Evolutionary conservation across 306 rosid species (phyloP).

Genomic region (Herpetospermum pedunculosum): DNA sequence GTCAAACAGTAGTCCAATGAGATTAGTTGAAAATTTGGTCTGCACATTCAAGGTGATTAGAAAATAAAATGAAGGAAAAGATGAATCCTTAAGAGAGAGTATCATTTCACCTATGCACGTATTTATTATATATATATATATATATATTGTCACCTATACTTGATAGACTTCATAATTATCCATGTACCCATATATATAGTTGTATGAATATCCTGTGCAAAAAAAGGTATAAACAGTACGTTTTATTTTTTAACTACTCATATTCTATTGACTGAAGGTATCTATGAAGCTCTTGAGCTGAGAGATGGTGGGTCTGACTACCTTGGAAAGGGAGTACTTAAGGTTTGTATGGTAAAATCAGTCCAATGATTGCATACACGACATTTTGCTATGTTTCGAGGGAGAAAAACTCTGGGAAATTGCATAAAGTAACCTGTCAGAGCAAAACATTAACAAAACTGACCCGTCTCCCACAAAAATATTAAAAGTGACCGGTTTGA

Average conservation of each 20-base stretch:
- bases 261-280: slow-evolving; percentile 24
- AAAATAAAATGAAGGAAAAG: background rate
- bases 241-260: background rate
- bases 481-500: too few species aligned
- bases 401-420: background rate
- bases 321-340: slow-evolving; percentile 88
- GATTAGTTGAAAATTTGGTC: background rate
- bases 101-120: background rate
- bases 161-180: background rate
- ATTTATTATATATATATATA: background rate
- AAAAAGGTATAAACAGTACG: background rate
- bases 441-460: too few species aligned
- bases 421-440: too few species aligned
- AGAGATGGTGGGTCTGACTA: slow-evolving; percentile 90
- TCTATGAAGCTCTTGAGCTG: slow-evolving; percentile 88
- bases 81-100: background rate
- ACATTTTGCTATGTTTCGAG: background rate
- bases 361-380: background rate
- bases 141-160: too few species aligned
- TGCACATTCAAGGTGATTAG: background rate
- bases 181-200: background rate
- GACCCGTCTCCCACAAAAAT: too few species aligned
- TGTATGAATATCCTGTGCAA: background rate
- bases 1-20: background rate
- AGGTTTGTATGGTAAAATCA: slow-evolving; percentile 24